These are phyloP conservation scores for Liriodendron chinense DNA, from an alignment of 164 flowering plant genomes.

Conservation along the genomic window DNA sequence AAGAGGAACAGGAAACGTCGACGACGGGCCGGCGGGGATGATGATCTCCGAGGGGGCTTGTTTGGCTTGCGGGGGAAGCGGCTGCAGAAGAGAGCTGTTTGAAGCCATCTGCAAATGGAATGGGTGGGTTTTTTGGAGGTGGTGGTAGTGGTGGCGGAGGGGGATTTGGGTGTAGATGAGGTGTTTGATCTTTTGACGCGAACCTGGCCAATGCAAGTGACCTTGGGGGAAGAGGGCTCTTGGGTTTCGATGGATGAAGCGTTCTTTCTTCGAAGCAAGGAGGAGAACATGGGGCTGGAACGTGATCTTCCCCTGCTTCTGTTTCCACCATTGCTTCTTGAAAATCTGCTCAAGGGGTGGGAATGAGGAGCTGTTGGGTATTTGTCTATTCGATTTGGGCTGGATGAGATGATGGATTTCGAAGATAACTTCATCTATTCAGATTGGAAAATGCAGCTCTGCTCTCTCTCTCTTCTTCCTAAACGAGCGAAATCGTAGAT, in stretches of 20 bases:
- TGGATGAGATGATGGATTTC: constrained; percentile 41
- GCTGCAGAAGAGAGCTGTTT: constrained; percentile 21
- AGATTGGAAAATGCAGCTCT: neutral
- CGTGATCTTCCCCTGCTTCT: constrained; percentile 46
- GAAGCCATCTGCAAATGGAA: constrained; percentile 19
- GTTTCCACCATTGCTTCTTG: constrained; percentile 51
- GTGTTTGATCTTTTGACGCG: constrained; percentile 36
- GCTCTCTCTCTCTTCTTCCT: neutral
- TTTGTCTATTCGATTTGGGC: constrained; percentile 58
- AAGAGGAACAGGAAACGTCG: constrained; percentile 33
- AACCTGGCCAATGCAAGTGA: constrained; percentile 72
- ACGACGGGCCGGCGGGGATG: constrained; percentile 13
- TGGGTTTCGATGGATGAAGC: constrained; percentile 32
- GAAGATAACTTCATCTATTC: constrained; percentile 39
- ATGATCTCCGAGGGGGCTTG: neutral
- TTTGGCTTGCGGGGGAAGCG: constrained; percentile 17
- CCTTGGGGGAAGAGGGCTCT: constrained; percentile 74
- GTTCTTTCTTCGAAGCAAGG: constrained; percentile 26
- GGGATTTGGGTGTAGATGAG: neutral
- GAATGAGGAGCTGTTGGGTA: constrained; percentile 44
- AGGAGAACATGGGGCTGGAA: constrained; percentile 48
- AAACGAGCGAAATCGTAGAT: neutral
- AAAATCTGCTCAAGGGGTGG: constrained; percentile 38
- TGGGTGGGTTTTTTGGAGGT: constrained; percentile 6
- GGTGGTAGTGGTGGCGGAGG: neutral